phyloP scores from a whole-genome alignment of 2,329 filamentous ascomycete genomes.

The Exophiala sp. region DNA sequence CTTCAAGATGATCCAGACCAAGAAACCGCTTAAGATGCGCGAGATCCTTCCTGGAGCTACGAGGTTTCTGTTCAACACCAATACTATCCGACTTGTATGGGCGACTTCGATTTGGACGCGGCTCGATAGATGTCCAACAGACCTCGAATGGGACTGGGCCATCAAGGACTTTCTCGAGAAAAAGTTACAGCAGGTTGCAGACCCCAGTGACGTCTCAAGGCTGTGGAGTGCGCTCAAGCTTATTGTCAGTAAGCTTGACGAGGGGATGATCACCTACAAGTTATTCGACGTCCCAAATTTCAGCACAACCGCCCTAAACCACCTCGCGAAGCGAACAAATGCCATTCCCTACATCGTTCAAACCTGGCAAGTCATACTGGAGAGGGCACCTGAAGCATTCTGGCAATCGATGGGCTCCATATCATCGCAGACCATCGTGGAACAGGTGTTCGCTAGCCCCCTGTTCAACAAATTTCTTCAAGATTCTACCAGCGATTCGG shows the following conservation, averaged over 20 bases:
- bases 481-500: slow-evolving; percentile 10
- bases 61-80: slow-evolving; percentile 75
- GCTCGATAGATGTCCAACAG: slow-evolving; percentile 61
- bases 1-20: slow-evolving; percentile 75
- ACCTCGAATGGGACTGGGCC: slow-evolving; percentile 81
- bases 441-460: slow-evolving; percentile 74
- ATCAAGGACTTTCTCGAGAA: slow-evolving; percentile 69
- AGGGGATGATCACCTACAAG: slow-evolving; percentile 71
- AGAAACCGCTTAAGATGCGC: slow-evolving; percentile 71
- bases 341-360: slow-evolving; percentile 68
- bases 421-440: slow-evolving; percentile 74
- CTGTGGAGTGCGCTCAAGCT: slow-evolving; percentile 77
- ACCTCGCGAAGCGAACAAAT: slow-evolving; percentile 61
- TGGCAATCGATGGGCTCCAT: slow-evolving; percentile 86
- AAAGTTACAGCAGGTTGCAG: slow-evolving; percentile 62
- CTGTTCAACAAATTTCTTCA: slow-evolving; percentile 57
- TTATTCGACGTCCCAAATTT: slow-evolving; percentile 72
- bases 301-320: slow-evolving; percentile 58
- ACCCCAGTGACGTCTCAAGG: slow-evolving; percentile 57
- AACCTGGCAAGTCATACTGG: slow-evolving; percentile 66
- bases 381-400: slow-evolving; percentile 73
- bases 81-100: slow-evolving; percentile 63
- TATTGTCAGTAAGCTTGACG: slow-evolving; percentile 70
- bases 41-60: slow-evolving; percentile 78
- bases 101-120: slow-evolving; percentile 66